A percentile compares a stretch with the other conserved stretches of the same genome.
phyloP scores from a whole-genome alignment of 495 filamentous ascomycete genomes.

The Oidiodendron maius region DNA sequence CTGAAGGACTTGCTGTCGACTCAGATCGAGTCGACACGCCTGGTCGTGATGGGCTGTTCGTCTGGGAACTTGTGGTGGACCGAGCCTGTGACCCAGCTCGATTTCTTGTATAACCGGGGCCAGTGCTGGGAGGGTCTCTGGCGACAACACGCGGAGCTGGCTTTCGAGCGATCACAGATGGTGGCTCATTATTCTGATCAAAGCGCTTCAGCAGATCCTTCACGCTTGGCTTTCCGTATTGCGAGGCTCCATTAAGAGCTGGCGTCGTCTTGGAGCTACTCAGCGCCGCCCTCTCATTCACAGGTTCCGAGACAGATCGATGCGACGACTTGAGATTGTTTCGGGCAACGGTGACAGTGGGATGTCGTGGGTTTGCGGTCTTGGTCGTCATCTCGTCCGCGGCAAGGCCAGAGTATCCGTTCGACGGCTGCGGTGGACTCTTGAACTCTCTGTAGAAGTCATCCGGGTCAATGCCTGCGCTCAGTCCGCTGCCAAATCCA shows the following conservation, averaged over 20 bases:
- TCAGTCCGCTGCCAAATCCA: constrained; percentile 11
- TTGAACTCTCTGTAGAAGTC: constrained; percentile 47
- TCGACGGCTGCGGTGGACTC: constrained; percentile 24
- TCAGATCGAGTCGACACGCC: constrained; percentile 10
- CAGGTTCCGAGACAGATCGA: constrained; percentile 45
- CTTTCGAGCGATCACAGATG: constrained; percentile 11
- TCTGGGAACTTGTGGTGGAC: not conserved
- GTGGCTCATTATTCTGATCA: constrained; percentile 31
- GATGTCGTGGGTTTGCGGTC: constrained; percentile 15
- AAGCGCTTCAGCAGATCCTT: constrained; percentile 51
- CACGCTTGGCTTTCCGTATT: constrained; percentile 38
- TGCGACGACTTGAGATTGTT: constrained; percentile 13
- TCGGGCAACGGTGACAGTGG: constrained; percentile 9
- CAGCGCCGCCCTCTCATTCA: constrained; percentile 30
- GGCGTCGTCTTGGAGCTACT: constrained; percentile 22
- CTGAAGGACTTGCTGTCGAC: constrained; percentile 8
- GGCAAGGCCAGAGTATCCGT: constrained; percentile 26
- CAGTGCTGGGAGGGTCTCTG: constrained; percentile 3
- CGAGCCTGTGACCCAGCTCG: constrained; percentile 11
- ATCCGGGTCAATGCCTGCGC: constrained; percentile 33
- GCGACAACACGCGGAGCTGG: constrained; percentile 5
- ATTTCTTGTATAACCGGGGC: constrained; percentile 10
- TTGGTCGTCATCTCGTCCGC: constrained; percentile 14
- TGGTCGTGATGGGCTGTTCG: constrained; percentile 3
- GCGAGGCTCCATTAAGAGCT: constrained; percentile 20